Evolutionary conservation across 2,329 filamentous ascomycete genomes (phyloP), one percentile per base, ranked within the genome.

Genomic region (Beauveria asiatica): DNA sequence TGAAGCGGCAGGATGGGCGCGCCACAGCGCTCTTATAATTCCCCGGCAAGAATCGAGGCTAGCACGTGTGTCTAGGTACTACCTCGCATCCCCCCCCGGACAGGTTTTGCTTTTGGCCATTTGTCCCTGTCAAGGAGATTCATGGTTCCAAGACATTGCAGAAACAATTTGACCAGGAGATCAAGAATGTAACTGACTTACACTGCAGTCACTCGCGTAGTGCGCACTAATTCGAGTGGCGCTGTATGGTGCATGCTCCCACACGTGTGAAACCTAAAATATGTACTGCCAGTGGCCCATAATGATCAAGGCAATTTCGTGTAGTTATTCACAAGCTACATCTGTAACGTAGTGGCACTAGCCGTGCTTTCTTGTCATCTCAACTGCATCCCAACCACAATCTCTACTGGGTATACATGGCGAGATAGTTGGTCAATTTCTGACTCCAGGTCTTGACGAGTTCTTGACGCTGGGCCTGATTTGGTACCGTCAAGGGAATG

Each of bases 271-370:
- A 27, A 27, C 25, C 7, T 7, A 8, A 1, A 7, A 27, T 27
- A 27, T 27, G 25, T 8, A 27, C 25, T 27, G 25, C 7, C 25
- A 27, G 25, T 27, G 25, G 25, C 25, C 25, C 2, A 51, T 21
- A 7, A 51, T 39, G 10, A 30, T 42, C 51, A 7, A 42, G 37
- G 9, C 51, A 53, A 19, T 11, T 51, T 7, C 72, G 69, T 55
- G 69, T 68, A n/a, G 63, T 59, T 68, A n/a, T 63, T 59, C 5
- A 67, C 50, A 2, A 75, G 64, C 21, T 67, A 66, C 13, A 74
- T 65, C 61, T 74, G 69, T 3, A 70, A 50, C 0, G 68, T 67
- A 19, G 73, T 75, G 5, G 63, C 60, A 39, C 63, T 48, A 8
- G 49, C 49, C 61, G 57, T 67, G 27, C 63, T 72, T 62, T 27